Base-by-base conservation (phyloP, 2,329 filamentous ascomycete species). In the Cordyceps cateniannulata region DNA sequence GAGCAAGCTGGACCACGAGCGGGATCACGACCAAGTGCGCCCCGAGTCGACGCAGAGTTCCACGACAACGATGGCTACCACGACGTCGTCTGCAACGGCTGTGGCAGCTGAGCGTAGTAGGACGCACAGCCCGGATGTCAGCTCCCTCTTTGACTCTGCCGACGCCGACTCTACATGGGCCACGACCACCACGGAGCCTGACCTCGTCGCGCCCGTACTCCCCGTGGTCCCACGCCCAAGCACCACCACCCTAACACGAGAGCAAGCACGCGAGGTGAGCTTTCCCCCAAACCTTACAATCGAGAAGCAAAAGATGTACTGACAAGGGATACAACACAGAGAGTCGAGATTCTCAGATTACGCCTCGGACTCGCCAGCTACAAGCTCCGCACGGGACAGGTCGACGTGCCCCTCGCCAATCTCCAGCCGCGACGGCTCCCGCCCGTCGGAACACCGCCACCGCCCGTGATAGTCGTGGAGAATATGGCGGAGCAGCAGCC, bases 321-420 rank as follows among this genome's bases (percentile, higher is more conserved):
- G 38, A 42, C 38, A n/a, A 22, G 20, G 20, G 53, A n/a, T 49
- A 18, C 27, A 40, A 32, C 60, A 58, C 71, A 89, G 81, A 82
- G 83, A 73, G 86, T 85, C 22, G 83, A 88, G 68, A 82, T 85
- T 53, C 77, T 92, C 49, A 82, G 82, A 56, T 79, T 90, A 10
- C 82, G 88, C n/a, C 82, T 93, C 18, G 80, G 83, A 29, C 81
- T 91, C 22, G 89, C 88, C 16, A 83, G 82, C 68, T 92, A 91
- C 78, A 92, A 92, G 73, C 79, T 93, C 65, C 82, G 81, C 61
- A 92, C 89, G 2, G 85, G 88, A 62, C 89, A 93, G 72, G 81
- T 85, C 59, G 76, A 82, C 61, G 79, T 89, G 29, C 86, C 88
- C 1, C 80, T 90, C 63, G 78, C 85, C 60, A 74, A 83, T 50